Evolutionary conservation across 176 grass and related monocot genomes (phyloP), one percentile per base, ranked within the genome.

Genomic region (Zea luxurians): DNA sequence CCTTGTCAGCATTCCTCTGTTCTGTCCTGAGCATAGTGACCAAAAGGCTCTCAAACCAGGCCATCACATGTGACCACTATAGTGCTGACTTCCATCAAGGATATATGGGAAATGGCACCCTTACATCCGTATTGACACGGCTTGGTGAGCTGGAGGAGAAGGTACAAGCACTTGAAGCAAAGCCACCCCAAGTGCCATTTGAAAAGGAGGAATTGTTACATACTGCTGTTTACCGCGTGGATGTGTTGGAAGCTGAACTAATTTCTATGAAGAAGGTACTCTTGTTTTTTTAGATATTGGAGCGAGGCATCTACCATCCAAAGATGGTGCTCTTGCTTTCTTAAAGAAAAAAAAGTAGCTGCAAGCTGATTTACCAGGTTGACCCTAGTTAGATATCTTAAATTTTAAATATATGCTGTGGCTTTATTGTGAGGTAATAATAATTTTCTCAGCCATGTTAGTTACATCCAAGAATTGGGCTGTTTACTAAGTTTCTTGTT

Each of bases 181-280:
- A 92, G 68, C 86, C 88, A 71, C 87, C 89, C 59, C 61, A 95
- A 78, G 85, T 99, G 88, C 96, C 96, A 70, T 50, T 48, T 42
- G 92, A 99, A 71, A 95, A 95, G 74, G 91, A 91, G 75, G 96
- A 93, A 73, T 57, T 91, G 78, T 88, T 99, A 69, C 79, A 89
- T 64, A 76, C 83, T 68, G 74, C 96, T 13, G 53, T 91, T 37
- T n/a, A 48, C 35, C 90, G 96, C 49, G 90, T 95, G 37, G 90
- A 99, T 82, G 92, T 86, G 48, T 89, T 99, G 76, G 96, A 99
- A 86, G 92, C 92, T 76, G 96, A 99, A 68, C 83, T 95, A 44
- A 99, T 95, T 72, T 82, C 92, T 73, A 89, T 90, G 48, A 99
- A 99, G 83, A 99, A 95, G 90, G 92, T 99, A 83, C 2, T 37